Evolutionary conservation across 2,329 filamentous ascomycete genomes (phyloP), one percentile per base, ranked within the genome.

Genomic region (Leptosphaerulina australis): DNA sequence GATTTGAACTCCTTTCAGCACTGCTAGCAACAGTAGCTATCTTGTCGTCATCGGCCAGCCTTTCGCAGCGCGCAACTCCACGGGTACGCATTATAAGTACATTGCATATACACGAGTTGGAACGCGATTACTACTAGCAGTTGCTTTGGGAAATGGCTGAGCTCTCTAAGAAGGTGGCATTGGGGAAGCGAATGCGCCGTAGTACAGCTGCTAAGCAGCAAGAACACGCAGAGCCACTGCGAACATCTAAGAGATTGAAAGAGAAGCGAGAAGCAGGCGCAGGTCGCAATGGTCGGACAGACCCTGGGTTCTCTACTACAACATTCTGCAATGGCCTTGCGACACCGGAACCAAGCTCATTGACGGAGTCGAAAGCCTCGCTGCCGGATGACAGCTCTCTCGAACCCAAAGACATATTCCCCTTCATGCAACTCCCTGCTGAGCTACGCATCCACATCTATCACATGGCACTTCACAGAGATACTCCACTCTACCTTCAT

Each of bases 381-480:
- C 15, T 31, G 25, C 38, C 33, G 18, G 20, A 39, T 29, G 28
- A 29, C 12, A 21, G 14, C 18, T 24, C 40, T 9, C n/a, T 36
- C 14, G 48, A 15, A 6, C 41, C 28, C 25, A 38, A 28, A 10
- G 48, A 28, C 21, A 50, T 57, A 17, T 75, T 78, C 53, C 69
- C 67, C 1, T 70, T 78, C 53, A 74, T 76, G 69, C 58, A 70
- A 10, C 63, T 78, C n/a, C 75, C 76, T 2, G 70, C 76, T n/a
- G 77, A 78, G 56, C 67, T 78, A n/a, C 69, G 76, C 14, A 60
- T 77, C 15, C 68, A 74, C 49, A 74, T 79, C 48, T 79, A 78
- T 58, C 67, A 74, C 46, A 67, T 70, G 62, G 66, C 67, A 0
- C 67, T 75, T 12, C 53, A 58, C 4, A 63, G 68, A 15, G 54